These are phyloP conservation scores for Cotoneaster glaucophyllus DNA, from an alignment of 306 rosid genomes.

Conservation along the genomic window DNA sequence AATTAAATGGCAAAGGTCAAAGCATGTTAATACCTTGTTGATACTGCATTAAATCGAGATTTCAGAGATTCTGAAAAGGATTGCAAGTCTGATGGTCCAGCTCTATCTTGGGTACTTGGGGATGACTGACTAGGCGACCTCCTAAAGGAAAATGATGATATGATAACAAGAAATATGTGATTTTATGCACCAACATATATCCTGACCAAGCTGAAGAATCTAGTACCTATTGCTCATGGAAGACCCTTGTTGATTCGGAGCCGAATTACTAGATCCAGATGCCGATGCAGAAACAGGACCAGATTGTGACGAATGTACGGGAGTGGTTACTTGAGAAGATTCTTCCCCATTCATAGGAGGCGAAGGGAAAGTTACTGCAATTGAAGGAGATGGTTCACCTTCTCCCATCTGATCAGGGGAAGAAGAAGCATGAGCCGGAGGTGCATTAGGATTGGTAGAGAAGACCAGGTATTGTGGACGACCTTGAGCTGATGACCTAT, in stretches of 20 bases:
- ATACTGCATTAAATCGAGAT: constrained; percentile 77
- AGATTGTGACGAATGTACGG: constrained; percentile 38
- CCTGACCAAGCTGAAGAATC: constrained; percentile 8
- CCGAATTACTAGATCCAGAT: constrained; percentile 46
- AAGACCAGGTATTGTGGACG: constrained; percentile 80
- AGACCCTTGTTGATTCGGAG: constrained; percentile 46
- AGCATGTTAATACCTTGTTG: constrained; percentile 49
- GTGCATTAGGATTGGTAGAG: constrained; percentile 70
- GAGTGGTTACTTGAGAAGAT: constrained; percentile 35
- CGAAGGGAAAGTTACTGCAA: constrained; percentile 31
- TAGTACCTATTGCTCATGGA: constrained; percentile 41
- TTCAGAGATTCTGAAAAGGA: constrained; percentile 85
- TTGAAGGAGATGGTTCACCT: constrained; percentile 50
- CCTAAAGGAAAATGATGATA: constrained; percentile 21
- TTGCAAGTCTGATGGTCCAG: constrained; percentile 91
- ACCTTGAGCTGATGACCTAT: constrained; percentile 78
- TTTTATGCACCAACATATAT: background rate
- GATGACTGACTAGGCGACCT: constrained; percentile 61
- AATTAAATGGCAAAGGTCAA: background rate
- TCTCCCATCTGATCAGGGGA: constrained; percentile 64
- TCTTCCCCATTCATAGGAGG: constrained; percentile 51
- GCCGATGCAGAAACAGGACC: constrained; percentile 51
- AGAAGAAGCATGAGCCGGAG: constrained; percentile 53
- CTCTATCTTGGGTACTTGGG: constrained; percentile 72
- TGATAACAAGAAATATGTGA: background rate